Base-by-base conservation (phyloP, 2,329 filamentous ascomycete genomes). In the Uncinocarpus reesii region DNA sequence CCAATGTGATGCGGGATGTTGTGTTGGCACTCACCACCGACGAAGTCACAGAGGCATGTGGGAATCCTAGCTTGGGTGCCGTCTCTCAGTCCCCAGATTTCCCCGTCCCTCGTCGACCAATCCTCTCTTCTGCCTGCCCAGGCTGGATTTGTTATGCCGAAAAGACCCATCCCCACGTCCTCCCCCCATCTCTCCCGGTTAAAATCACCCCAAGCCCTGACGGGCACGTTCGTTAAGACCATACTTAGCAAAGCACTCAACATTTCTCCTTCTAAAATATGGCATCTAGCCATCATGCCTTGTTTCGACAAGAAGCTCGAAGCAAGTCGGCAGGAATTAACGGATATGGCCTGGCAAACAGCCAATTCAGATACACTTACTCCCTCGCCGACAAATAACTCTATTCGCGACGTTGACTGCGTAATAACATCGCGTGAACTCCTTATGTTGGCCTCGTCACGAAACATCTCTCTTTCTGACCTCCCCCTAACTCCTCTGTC, bases 261-360 rank as follows among this genome's bases (percentile, higher is more conserved):
- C 28, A 80, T 95, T 42, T 67, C 82, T 0, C 84, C 88, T 0
- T 80, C 82, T 53, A 79, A 81, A 56, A 88, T 98, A 62, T 98
- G 90, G 86, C 90, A 96, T 65, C 68, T 96, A 46, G 87, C 90
- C 10, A 76, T 98, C 38, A 98, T 98, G 92, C 92, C 92, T 16
- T 98, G 92, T 65, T 96, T 98, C 65, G 92, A 98, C 66, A 98
- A 98, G 73, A 98, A 98, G 66, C 77, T 98, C 23, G 92, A 98
- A 69, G 92, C 92, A 5, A 94, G 88, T 57, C 81, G 92, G 46
- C 83, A 88, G 64, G 92, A 98, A 66, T 77, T 98, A 32, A 96
- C 89, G 0, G 84, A 90, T 61, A 70, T 76, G 5, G 78, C 79
- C 13, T 95, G 89, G 89, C 61, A 60, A 52, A 45, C 51, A 6